phyloP scores from a whole-genome alignment of 2,329 filamentous ascomycete genomes.

The Sarocladium oryzae region DNA sequence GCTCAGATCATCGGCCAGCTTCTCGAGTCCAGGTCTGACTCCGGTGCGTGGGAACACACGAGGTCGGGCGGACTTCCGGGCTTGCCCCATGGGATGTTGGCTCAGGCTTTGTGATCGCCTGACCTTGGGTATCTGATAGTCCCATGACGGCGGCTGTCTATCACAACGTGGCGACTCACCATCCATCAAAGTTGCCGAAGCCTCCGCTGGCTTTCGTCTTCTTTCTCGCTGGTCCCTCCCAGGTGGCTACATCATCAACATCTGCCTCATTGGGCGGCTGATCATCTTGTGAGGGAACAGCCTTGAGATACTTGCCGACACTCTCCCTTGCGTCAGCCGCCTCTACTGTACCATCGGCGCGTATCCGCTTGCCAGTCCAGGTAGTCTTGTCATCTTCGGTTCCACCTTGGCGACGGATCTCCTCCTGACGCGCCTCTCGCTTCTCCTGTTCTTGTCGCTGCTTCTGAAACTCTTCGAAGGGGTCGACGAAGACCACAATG shows the following conservation, averaged over 20 bases:
- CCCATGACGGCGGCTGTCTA: neutral
- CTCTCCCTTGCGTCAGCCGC: conserved; percentile 31
- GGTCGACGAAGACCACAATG: conserved; percentile 82
- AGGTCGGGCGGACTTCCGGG: neutral
- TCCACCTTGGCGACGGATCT: conserved; percentile 58
- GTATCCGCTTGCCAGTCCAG: conserved; percentile 91
- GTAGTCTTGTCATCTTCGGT: conserved; percentile 85
- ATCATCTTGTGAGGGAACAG: conserved; percentile 27
- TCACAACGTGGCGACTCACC: conserved; percentile 45
- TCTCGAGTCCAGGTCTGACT: neutral
- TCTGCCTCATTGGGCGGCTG: conserved; percentile 22
- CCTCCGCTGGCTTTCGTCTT: conserved; percentile 66
- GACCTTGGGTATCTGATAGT: neutral
- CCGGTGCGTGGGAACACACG: neutral
- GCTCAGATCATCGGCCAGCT: conserved; percentile 30
- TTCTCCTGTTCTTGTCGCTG: conserved; percentile 61
- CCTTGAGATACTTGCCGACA: conserved; percentile 79
- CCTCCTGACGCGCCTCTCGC: conserved; percentile 50
- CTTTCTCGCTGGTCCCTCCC: conserved; percentile 70
- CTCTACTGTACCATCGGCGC: conserved; percentile 56
- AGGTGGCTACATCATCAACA: conserved; percentile 56
- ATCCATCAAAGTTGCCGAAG: conserved; percentile 92
- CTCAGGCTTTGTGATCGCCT: neutral
- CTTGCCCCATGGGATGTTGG: neutral
- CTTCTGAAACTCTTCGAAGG: conserved; percentile 87